A percentile compares a stretch with the other conserved stretches of the same genome.
phyloP scores from a whole-genome alignment of 192 early-diverging fungal species.

The Gigaspora rosea region DNA sequence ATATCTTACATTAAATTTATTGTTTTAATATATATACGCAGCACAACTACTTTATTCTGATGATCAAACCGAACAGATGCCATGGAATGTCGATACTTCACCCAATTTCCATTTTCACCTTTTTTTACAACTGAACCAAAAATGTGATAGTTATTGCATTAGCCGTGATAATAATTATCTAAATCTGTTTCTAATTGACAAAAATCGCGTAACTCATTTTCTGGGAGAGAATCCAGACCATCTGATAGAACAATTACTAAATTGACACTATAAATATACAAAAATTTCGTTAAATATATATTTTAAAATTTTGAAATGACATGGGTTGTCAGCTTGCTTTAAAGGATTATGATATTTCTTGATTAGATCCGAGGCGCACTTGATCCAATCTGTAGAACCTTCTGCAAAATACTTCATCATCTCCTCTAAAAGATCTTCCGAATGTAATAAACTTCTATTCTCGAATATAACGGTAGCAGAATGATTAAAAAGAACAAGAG shows the following conservation, averaged over 20 bases:
- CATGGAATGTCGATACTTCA: too few species aligned
- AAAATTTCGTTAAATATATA: not conserved
- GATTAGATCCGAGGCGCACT: not conserved
- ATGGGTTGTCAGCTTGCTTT: conserved; percentile 6
- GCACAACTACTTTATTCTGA: too few species aligned
- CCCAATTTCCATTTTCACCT: too few species aligned
- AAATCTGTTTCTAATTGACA: not conserved
- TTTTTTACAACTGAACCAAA: too few species aligned
- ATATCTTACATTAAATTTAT: too few species aligned
- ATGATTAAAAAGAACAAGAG: too few species aligned
- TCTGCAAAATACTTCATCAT: conserved; percentile 3
- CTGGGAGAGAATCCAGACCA: conserved; percentile 3
- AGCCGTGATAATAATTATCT: not conserved
- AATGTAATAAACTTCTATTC: conserved; percentile 5
- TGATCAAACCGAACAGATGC: too few species aligned
- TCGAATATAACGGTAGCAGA: not conserved
- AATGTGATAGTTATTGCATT: too few species aligned
- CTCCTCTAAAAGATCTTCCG: not conserved
- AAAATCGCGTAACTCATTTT: not conserved
- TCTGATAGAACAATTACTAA: conserved; percentile 35
- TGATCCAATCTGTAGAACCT: not conserved
- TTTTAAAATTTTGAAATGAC: not conserved
- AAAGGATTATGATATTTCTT: conserved; percentile 11
- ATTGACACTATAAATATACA: conserved; percentile 13
- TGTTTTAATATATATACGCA: too few species aligned